Conservation (phyloP, 257 asterid genomes). For the Solanum tarijense region DNA sequence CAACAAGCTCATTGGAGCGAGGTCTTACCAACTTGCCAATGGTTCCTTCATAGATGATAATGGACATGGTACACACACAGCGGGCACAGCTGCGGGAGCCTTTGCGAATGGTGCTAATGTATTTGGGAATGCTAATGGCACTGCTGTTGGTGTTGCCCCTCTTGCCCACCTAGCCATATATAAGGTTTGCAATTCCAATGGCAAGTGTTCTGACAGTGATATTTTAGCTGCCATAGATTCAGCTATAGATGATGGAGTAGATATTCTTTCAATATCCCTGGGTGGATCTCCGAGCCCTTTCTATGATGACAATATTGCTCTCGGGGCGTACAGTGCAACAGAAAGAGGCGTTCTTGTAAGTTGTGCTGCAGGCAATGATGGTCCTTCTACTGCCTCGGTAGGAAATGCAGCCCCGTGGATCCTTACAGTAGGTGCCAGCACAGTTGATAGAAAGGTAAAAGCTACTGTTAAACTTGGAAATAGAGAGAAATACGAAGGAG, state of each 20-base stretch:
- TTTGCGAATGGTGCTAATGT: slow-evolving; percentile 34
- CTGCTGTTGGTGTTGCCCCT: slow-evolving; percentile 48
- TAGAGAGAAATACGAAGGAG: slow-evolving; percentile 9
- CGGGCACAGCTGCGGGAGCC: slow-evolving; percentile 44
- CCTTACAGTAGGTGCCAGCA: slow-evolving; percentile 47
- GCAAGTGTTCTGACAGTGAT: slow-evolving; percentile 13
- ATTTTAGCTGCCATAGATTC: slow-evolving; percentile 36
- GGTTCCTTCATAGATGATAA: slow-evolving; percentile 5
- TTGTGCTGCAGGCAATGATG: slow-evolving; percentile 20
- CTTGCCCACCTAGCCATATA: slow-evolving; percentile 46
- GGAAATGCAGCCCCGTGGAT: slow-evolving; percentile 35
- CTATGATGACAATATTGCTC: slow-evolving; percentile 8
- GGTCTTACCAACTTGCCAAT: not conserved
- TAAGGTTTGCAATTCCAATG: slow-evolving; percentile 13
- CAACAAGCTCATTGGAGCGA: slow-evolving; percentile 47
- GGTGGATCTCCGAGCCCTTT: not conserved
- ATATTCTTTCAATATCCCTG: slow-evolving; percentile 28
- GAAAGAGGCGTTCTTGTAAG: slow-evolving; percentile 39
- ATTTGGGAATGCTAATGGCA: slow-evolving; percentile 37
- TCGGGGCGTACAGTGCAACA: slow-evolving; percentile 32
- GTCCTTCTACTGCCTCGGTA: not conserved
- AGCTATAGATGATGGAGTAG: slow-evolving; percentile 34
- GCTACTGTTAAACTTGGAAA: slow-evolving; percentile 32
- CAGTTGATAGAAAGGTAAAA: slow-evolving; percentile 20
- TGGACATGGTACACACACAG: slow-evolving; percentile 52